Conservation (phyloP, 2,329 filamentous ascomycete genomes). For the Furcasterigmium sp. region DNA sequence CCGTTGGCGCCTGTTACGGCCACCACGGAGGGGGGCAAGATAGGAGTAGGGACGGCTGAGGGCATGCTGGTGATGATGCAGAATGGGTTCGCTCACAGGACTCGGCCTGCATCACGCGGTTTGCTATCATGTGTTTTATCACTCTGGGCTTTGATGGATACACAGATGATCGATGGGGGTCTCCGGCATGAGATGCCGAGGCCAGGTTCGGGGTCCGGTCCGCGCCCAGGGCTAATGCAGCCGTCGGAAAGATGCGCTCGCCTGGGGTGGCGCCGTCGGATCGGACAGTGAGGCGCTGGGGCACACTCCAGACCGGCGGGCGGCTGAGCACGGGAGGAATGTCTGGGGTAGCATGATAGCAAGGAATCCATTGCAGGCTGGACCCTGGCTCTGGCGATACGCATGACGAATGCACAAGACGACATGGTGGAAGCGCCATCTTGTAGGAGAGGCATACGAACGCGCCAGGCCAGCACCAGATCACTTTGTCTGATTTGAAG, state of each 20-base stretch:
- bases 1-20: conserved; percentile 35
- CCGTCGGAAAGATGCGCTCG: neutral
- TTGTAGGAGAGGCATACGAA: no score
- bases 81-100: neutral
- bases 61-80: neutral
- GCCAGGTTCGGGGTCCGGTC: no score
- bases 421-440: no score
- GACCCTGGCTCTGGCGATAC: no score
- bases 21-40: neutral
- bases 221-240: neutral
- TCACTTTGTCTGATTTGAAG: no score
- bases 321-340: no score
- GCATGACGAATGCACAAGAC: no score
- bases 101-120: neutral
- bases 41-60: neutral
- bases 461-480: no score
- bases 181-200: no score
- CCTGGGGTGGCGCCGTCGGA: neutral
- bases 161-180: neutral
- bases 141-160: neutral
- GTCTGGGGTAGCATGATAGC: no score
- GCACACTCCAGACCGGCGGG: no score
- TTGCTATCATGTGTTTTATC: neutral
- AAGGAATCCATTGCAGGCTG: no score
- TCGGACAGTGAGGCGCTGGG: neutral